Evolutionary conservation across 768 basidiomycete species (phyloP), one percentile per base, ranked within the genome.

Genomic region (Tulasnella sp.): DNA sequence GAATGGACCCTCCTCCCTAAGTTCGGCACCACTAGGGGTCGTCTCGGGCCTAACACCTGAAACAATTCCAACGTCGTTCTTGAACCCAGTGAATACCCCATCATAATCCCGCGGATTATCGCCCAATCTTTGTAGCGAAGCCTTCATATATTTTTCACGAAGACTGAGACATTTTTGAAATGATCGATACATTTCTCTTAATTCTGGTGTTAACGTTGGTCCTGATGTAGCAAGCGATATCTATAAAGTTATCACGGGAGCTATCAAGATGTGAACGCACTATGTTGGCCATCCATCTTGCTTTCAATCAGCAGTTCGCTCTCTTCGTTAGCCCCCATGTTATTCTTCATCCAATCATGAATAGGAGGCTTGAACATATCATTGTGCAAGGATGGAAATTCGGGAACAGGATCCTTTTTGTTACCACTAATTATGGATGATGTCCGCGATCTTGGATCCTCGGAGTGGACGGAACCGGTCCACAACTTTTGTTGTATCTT

Each of bases 101-200:
- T 98, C 95, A 63, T 92, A 77, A 64, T 98, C 89, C 55, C 77
- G 74, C 0, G 95, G 95, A 64, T 98, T 86, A 66, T 98, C 95
- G 2, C 93, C 95, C 3, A 98, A 76, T 48, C 89, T 74, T 63
- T 99, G 95, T 3, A 81, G 74, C 1, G 92, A 96, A 53, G 76
- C 76, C 5, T 70, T 57, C 69, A 95, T 91, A 69, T 96, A 99
- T 67, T 96, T 98, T 69, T 98, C 93, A 24, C 95, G 83, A 16
- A 98, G 70, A 48, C 85, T 78, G 41, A 98, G 78, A 62, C 93
- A 98, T 60, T 72, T 78, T 53, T 83, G 78, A 61, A 98, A 77
- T 1, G 81, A 73, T 54, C 79, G 72, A 54, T 84, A 79, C 12
- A 89, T 70, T 6, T 60, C 58, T 24, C 40, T 45, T 2, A 70